Evolutionary conservation across 169 alveolate genomes (phyloP).

Genomic region (Amoebophrya sp.): DNA sequence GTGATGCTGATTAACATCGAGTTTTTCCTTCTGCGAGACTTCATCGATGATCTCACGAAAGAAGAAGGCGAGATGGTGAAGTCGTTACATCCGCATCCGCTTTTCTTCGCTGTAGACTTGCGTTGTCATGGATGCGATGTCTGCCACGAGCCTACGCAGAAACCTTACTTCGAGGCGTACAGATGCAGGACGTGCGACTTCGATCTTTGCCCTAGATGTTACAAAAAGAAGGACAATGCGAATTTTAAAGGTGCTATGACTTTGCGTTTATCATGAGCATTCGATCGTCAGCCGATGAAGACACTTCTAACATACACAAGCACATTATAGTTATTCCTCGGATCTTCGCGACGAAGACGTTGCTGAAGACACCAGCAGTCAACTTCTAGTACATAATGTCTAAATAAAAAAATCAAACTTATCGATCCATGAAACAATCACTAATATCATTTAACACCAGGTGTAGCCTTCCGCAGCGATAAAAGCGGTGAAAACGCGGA

Average conservation of each 20-base stretch:
- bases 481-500: background rate
- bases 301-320: too few species aligned
- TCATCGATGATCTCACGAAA: conserved; percentile 36
- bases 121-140: conserved; percentile 50
- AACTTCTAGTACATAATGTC: too few species aligned
- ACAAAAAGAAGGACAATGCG: conserved; percentile 44
- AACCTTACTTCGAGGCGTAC: conserved; percentile 47
- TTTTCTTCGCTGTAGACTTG: conserved; percentile 46
- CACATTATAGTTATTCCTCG: too few species aligned
- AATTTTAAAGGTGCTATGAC: conserved; percentile 37
- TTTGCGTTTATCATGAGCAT: background rate
- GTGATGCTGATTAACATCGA: background rate
- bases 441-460: too few species aligned
- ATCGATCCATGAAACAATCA: too few species aligned
- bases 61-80: conserved; percentile 45
- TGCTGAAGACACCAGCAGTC: too few species aligned
- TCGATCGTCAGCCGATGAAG: background rate
- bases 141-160: conserved; percentile 47
- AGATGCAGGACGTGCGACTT: conserved; percentile 52
- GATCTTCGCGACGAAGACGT: too few species aligned
- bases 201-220: conserved; percentile 49
- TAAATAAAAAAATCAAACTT: too few species aligned
- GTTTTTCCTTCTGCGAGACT: conserved; percentile 34
- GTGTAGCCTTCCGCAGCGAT: background rate
- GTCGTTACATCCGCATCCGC: conserved; percentile 49